Evolutionary conservation across 805 yeast genomes (phyloP), one percentile per base, ranked within the genome.

Genomic region (Starmerella davenportii): DNA sequence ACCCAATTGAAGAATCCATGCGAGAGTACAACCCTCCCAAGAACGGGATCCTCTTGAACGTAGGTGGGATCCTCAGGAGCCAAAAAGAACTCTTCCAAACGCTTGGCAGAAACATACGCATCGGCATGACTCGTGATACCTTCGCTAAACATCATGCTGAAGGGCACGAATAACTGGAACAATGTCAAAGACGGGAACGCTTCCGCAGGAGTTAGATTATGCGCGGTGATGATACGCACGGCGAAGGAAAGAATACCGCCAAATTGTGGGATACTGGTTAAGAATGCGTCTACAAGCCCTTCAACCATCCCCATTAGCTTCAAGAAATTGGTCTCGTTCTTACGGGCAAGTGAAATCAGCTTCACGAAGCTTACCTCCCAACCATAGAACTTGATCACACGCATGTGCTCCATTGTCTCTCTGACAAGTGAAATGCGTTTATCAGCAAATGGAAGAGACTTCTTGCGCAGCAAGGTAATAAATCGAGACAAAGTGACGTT

Each of bases 301-400:
- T 85, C 71, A 21, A 71, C 54, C 32, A 74, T 62, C 51, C 79
- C 85, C 63, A 81, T 69, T 38, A 59, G 62, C 44, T 73, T 66
- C 42, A 85, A 67, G 37, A 64, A 61, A 3, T 51, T 48, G 68
- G 79, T 74, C 58, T 84, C 95, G 17, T 61, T 52, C 0, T 53
- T 50, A 54, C 95, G 69, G 21, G 70, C 63, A 11, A 62, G 65
- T 14, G 70, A 51, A 27, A 85, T 67, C 38, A 66, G 61, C 8
- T 65, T 55, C 38, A 65, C 65, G 54, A 81, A 85, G 1, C 95
- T 84, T 24, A 64, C 65, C 58, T 85, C 95, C 95, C 95, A 85
- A 1, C 92, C 79, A 55, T 84, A 85, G 55, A 69, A 79, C 60
- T 85, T 85, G 56, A 85, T 79, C 54, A 77, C 68, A 52, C 79